Evolutionary conservation across 257 asterid species (phyloP), one percentile per base, ranked within the genome.

Genomic region (Solanum neorickii): DNA sequence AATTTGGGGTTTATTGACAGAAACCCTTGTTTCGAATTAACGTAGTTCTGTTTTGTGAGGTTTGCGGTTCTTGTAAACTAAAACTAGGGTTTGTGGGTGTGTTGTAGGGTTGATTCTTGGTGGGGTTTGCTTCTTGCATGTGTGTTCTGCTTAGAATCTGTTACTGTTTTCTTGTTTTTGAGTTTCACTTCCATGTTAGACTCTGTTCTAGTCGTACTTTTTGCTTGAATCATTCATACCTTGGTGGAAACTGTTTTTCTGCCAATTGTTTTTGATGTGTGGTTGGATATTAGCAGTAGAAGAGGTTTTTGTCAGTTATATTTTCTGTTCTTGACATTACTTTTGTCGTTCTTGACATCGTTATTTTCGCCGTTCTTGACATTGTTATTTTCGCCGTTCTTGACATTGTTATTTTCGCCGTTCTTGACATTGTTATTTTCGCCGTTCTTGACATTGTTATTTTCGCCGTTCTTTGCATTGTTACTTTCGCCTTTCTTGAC

Each of bases 61-160:
- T 18, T 41, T 7, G 59, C 41, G 12, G 9, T 47, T 44, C 65
- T 82, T 9, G 11, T 33, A 35, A 29, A 68, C 23, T 82, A 6
- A 60, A 86, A 31, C 72, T 31, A 33, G 86, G 85, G 33, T 83
- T 86, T 86, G 37, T 27, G 25, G 39, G 44, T 33, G 27, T 20
- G 66, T 25, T n/a, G 37, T 74, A 39, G 46, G 83, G 84, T 87
- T 56, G 52, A 49, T 75, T 87, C 21, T 49, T 4, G 83, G 37
- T 66, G 44, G 68, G n/a, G 15, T 87, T 77, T 60, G 65, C 78
- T 42, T 59, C 66, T 85, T 84, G 91, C 91, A 87, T 83, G 91
- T 76, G 62, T 87, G 39, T 39, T 83, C 77, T 83, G 46, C 83
- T 74, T 47, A 8, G 8, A n/a, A 20, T 77, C 42, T 39, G 73